Conservation (phyloP, 2,329 filamentous ascomycete genomes). For the Gyromitra esculenta region DNA sequence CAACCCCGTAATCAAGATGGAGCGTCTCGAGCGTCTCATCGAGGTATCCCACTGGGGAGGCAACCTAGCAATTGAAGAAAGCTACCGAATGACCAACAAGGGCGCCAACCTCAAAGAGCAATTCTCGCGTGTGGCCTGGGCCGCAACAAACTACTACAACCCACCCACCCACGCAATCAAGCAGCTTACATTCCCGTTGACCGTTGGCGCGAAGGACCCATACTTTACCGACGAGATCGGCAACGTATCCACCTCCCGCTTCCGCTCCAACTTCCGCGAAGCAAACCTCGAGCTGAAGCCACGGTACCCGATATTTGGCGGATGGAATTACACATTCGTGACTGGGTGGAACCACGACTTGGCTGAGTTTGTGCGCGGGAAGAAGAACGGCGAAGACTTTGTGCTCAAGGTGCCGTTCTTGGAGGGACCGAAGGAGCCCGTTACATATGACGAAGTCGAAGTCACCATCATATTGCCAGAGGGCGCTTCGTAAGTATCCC, state of each 20-base stretch:
- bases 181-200: slow-evolving; percentile 81
- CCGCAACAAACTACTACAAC: slow-evolving; percentile 77
- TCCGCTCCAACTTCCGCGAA: slow-evolving; percentile 79
- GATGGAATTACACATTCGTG: slow-evolving; percentile 97
- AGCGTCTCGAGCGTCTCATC: slow-evolving; percentile 79
- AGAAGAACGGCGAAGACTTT: slow-evolving; percentile 73
- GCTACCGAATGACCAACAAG: slow-evolving; percentile 86
- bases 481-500: slow-evolving; percentile 76
- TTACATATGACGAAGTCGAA: slow-evolving; percentile 83
- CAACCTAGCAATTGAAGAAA: slow-evolving; percentile 93
- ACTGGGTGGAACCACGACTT: slow-evolving; percentile 94
- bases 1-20: slow-evolving; percentile 84
- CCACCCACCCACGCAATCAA: slow-evolving; percentile 80
- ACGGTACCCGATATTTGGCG: slow-evolving; percentile 93
- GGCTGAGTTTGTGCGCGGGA: slow-evolving; percentile 75
- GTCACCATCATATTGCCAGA: slow-evolving; percentile 89
- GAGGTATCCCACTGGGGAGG: slow-evolving; percentile 99
- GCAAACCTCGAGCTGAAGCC: slow-evolving; percentile 90
- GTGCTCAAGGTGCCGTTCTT: slow-evolving; percentile 91
- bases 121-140: slow-evolving; percentile 81
- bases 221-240: slow-evolving; percentile 98
- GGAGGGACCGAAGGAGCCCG: slow-evolving; percentile 82
- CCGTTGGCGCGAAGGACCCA: slow-evolving; percentile 80
- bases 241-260: slow-evolving; percentile 93
- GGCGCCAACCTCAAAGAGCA: slow-evolving; percentile 79